Base-by-base conservation (phyloP, 2,329 filamentous ascomycete species). In the Stagonosporopsis rhizophila region DNA sequence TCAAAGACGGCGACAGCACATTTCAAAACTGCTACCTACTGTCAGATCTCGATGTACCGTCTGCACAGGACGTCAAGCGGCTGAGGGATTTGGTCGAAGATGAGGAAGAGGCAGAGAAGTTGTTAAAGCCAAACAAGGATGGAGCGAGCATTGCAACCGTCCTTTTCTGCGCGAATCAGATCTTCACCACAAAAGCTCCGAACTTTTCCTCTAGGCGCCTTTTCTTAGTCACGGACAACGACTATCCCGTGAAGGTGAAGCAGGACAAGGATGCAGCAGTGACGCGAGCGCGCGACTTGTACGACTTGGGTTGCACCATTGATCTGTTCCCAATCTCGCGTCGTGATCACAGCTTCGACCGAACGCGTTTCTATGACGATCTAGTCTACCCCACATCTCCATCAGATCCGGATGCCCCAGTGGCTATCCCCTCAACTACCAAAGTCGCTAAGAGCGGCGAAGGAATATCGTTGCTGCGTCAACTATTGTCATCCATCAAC, bases 171-270 rank as follows among this genome's bases (percentile, higher is more conserved):
- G 94, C 92, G 34, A 98, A 98, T 64, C 92, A 97, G 71, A 90
- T 98, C 47, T 97, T 99, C 73, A 96, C 93, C 1, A 96, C 91
- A 3, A 96, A 90, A 73, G 93, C 95, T 0, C 88, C 95, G 17
- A 98, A 97, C 70, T 98, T 98, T 74, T 89, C 91, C 4, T 98
- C 94, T 6, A 84, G 94, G 58, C 86, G 95, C 30, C 79, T 99
- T n/a, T 99, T 99, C 77, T 87, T 99, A 61, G 91, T 99, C 52
- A 98, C 95, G 0, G 92, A 98, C 74, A 91, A 96, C 62, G 95
- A 98, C 73, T 84, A 92, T 62, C 95, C 95, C 4, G 79, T 81
- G 0, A 81, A 84, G 17, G 88, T 91, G 72, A 95, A 93, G 76
- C 81, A 84, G 7, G 81, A 89, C 27, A 87, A 89, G 48, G 89